These are phyloP conservation scores for Sporothrix brasiliensis DNA, from an alignment of 2,329 filamentous ascomycete genomes.

Conservation along the genomic window DNA sequence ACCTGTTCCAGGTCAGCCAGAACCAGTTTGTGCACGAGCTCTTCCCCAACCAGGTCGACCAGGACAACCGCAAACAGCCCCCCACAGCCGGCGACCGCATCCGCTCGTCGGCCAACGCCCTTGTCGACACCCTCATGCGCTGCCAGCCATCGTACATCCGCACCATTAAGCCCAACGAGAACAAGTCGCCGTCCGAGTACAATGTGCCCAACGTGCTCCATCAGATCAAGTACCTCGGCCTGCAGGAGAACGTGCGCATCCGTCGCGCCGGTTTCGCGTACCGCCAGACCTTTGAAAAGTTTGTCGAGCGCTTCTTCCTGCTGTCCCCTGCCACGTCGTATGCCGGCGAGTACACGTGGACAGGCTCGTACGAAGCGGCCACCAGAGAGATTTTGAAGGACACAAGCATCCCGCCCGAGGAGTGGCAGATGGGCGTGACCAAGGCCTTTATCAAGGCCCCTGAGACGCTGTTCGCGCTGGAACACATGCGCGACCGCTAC, in stretches of 20 bases:
- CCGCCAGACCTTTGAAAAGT: slow-evolving; percentile 96
- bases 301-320: slow-evolving; percentile 95
- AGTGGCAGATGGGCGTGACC: slow-evolving; percentile 95
- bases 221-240: slow-evolving; percentile 97
- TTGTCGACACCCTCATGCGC: slow-evolving; percentile 95
- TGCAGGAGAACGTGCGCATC: slow-evolving; percentile 99
- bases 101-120: slow-evolving; percentile 87
- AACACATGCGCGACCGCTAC: slow-evolving; percentile 96
- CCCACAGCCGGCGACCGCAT: slow-evolving; percentile 97
- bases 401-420: slow-evolving; percentile 90
- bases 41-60: slow-evolving; percentile 91
- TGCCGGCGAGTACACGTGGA: slow-evolving; percentile 96
- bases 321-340: slow-evolving; percentile 93
- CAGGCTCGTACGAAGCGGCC: slow-evolving; percentile 81
- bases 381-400: slow-evolving; percentile 93
- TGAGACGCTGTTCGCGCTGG: slow-evolving; percentile 92
- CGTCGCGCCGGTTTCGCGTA: slow-evolving; percentile 95
- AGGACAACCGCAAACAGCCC: slow-evolving; percentile 91
- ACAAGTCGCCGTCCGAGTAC: slow-evolving; percentile 93
- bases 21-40: slow-evolving; percentile 85
- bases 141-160: slow-evolving; percentile 96
- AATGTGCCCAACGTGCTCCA: slow-evolving; percentile 90
- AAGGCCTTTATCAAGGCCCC: slow-evolving; percentile 99
- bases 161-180: slow-evolving; percentile 99
- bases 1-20: slow-evolving; percentile 78